Conservation (phyloP, 805 yeast genomes). For the Diddensiella caesifluorescens region DNA sequence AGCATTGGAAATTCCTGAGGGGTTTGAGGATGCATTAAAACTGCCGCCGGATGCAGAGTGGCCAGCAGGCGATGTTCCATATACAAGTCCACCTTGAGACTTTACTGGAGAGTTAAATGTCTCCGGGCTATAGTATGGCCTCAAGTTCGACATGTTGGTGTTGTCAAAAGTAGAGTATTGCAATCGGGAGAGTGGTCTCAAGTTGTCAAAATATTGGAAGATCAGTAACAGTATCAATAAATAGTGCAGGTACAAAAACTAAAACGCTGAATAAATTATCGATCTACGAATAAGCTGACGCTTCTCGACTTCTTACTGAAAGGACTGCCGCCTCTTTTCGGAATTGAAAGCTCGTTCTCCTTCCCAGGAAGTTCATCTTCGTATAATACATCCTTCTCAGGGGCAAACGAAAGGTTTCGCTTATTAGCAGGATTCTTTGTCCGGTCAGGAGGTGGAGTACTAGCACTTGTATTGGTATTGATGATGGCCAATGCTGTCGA, state of each 20-base stretch:
- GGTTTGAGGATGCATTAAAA: background rate
- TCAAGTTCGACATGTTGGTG: too few species aligned
- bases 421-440: slow-evolving; percentile 7
- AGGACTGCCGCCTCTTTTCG: slow-evolving; percentile 16
- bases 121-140: slow-evolving; percentile 71
- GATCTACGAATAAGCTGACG: slow-evolving; percentile 15
- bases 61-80: slow-evolving; percentile 8
- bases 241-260: too few species aligned
- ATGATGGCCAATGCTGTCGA: slow-evolving; percentile 26
- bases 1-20: background rate
- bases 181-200: slow-evolving; percentile 1
- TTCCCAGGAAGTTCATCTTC: slow-evolving; percentile 12
- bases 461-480: slow-evolving; percentile 8
- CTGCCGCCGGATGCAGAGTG: background rate
- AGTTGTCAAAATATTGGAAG: slow-evolving; percentile 1
- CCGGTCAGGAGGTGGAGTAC: slow-evolving; percentile 8
- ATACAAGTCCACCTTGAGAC: slow-evolving; percentile 26
- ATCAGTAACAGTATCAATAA: background rate
- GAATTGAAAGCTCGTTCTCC: slow-evolving; percentile 15
- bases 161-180: background rate
- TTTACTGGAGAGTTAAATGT: slow-evolving; percentile 46
- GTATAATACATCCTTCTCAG: slow-evolving; percentile 5
- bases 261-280: too few species aligned
- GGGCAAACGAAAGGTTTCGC: slow-evolving; percentile 18
- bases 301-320: slow-evolving; percentile 12